Base-by-base conservation (phyloP, 257 asterid species). In the Solanum okadae region DNA sequence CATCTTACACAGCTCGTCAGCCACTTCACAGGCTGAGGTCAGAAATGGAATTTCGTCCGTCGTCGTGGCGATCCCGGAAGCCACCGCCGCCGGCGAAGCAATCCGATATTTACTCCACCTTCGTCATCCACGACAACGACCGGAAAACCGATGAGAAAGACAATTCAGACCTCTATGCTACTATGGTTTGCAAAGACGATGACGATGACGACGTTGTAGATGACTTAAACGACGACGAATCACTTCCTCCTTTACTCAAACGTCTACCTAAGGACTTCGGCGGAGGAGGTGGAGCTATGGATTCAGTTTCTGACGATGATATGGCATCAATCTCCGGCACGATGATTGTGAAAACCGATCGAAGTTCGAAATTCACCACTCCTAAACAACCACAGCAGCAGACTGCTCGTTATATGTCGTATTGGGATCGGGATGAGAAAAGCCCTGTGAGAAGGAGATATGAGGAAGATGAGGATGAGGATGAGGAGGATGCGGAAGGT, bases 231-330 rank as follows among this genome's bases (percentile, higher is more conserved):
- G 98, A 94, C 88, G 98, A 95, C 37, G 98, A 93, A 37, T 94
- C 95, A 1, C 98, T 97, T 31, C 99, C 99, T 87, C 98, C 99
- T 73, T 77, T 97, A 18, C 91, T 96, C 85, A 95, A 95, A 86
- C 95, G 96, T 92, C 94, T 95, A 59, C 98, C 99, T n/a, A 96
- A 96, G 88, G 99, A 95, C 91, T 96, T 96, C 77, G 98, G 96
- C 14, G 93, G 93, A 15, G 96, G 94, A 38, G 94, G 93, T 11
- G 93, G 91, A 63, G 92, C 81, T 67, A 76, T 88, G 72, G 90
- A 85, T 75, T 46, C 79, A 0, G 91, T 92, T 68, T 91, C 90
- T 61, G 96, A 91, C 29, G 94, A 93, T 8, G 98, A 93, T 67
- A 88, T 22, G 86, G 84, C 88, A 38, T 93, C 98, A 10, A 88